Evolutionary conservation across 2,329 filamentous ascomycete genomes (phyloP).

Genomic region (Arthrobotrys megalospora): DNA sequence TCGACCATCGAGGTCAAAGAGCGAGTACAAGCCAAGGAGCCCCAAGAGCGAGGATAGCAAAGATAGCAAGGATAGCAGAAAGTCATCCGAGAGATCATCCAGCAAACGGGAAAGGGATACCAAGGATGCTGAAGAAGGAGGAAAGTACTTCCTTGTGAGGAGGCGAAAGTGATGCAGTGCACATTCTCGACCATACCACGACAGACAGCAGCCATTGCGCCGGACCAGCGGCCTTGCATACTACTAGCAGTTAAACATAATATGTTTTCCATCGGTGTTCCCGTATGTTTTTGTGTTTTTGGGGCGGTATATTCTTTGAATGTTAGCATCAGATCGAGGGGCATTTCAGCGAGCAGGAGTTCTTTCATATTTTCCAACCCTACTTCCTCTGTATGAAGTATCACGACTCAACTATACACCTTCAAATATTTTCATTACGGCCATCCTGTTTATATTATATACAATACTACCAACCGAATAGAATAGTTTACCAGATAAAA

Average conservation of each 20-base stretch:
- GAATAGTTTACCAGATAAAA: conserved; percentile 2
- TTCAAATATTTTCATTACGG: background rate
- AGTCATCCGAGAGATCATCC: conserved; percentile 28
- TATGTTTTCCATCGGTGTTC: conserved; percentile 23
- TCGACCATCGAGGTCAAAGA: conserved; percentile 9
- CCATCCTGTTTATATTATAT: background rate
- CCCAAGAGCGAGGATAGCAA: conserved; percentile 30
- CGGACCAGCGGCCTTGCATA: conserved; percentile 35
- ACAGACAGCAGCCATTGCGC: conserved; percentile 44
- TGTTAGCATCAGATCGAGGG: conserved; percentile 19
- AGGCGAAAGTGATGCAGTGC: conserved; percentile 46
- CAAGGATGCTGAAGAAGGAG: conserved; percentile 47
- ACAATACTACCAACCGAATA: conserved; percentile 2
- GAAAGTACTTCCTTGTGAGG: conserved; percentile 50
- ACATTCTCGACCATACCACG: conserved; percentile 28
- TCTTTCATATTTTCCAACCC: conserved; percentile 21
- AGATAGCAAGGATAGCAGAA: background rate
- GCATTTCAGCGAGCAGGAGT: conserved; percentile 59
- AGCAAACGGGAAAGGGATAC: conserved; percentile 41
- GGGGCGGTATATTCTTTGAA: conserved; percentile 38
- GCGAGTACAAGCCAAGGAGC: conserved; percentile 40
- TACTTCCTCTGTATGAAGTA: conserved; percentile 14
- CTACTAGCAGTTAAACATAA: conserved; percentile 18
- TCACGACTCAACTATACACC: conserved; percentile 32
- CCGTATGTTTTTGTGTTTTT: conserved; percentile 12